Conservation (phyloP, 805 yeast species). For the Diddensiella santjacobensis region DNA sequence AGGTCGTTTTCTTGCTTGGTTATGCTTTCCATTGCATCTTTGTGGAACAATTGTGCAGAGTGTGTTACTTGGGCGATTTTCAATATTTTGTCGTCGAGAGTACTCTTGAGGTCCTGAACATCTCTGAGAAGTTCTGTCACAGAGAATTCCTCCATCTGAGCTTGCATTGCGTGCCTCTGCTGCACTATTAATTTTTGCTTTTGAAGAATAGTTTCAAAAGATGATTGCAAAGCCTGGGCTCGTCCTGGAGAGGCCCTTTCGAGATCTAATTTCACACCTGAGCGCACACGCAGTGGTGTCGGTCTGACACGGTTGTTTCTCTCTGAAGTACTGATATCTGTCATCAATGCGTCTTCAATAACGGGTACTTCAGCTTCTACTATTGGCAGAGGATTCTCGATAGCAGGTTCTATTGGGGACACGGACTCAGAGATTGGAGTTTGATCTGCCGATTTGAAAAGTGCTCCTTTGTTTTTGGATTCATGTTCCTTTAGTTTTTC, state of each 20-base stretch:
- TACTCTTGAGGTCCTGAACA: conserved; percentile 16
- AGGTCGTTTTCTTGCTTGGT: background rate
- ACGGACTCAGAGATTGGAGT: no score
- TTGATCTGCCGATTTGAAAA: no score
- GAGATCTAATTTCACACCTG: background rate
- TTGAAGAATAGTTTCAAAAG: background rate
- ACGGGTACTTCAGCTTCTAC: no score
- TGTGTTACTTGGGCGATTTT: conserved; percentile 1
- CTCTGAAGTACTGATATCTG: no score
- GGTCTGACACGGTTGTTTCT: no score
- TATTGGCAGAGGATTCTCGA: no score
- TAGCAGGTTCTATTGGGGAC: no score
- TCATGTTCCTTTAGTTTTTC: conserved; percentile 12
- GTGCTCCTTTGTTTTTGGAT: conserved; percentile 11
- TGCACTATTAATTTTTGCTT: background rate
- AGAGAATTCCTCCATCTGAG: background rate
- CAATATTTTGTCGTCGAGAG: conserved; percentile 14
- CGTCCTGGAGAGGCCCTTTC: background rate
- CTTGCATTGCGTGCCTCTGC: background rate
- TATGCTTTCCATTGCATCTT: background rate
- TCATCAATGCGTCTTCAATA: no score
- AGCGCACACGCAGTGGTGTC: no score
- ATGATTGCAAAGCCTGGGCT: background rate
- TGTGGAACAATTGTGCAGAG: background rate
- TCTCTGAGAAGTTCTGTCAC: conserved; percentile 1